Percentiles rank a stretch among this genome's conserved stretches.
Conservation (phyloP, 371 early-diverging fungal species). For the Chytridium lagenaria region DNA sequence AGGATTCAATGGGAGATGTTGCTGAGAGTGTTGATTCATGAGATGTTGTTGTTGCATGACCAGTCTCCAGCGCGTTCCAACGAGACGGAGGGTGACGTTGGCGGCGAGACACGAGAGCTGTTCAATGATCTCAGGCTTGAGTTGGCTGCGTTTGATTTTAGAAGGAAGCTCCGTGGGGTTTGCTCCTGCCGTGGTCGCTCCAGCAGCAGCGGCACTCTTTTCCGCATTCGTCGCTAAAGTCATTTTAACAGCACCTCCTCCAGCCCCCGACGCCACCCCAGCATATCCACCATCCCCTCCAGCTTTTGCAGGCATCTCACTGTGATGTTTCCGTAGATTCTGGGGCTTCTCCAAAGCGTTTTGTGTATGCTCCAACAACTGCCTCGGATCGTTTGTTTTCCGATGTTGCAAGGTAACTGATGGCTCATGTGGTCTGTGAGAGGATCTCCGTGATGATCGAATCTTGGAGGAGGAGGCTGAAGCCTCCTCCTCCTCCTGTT, state of each 20-base stretch:
- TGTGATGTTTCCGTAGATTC: constrained; percentile 7
- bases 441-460: no score
- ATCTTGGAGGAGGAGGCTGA: no score
- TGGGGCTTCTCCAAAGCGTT: background rate
- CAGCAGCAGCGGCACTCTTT: background rate
- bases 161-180: constrained; percentile 1
- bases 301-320: constrained; percentile 9
- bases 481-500: no score
- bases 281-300: background rate
- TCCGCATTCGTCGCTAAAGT: no score
- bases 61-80: constrained; percentile 13
- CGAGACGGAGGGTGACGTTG: constrained; percentile 9
- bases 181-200: background rate
- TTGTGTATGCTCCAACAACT: background rate
- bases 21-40: background rate
- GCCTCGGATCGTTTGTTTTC: constrained; percentile 11
- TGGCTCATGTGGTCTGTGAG: background rate
- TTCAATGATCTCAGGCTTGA: constrained; percentile 11
- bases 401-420: background rate
- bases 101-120: constrained; percentile 12
- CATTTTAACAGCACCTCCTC: no score
- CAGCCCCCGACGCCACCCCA: background rate
- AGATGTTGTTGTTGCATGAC: constrained; percentile 17
- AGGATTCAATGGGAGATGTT: constrained; percentile 4
- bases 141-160: constrained; percentile 1